Base-by-base conservation (phyloP, 2,329 filamentous ascomycete genomes). In the Calonectria pauciramosa region DNA sequence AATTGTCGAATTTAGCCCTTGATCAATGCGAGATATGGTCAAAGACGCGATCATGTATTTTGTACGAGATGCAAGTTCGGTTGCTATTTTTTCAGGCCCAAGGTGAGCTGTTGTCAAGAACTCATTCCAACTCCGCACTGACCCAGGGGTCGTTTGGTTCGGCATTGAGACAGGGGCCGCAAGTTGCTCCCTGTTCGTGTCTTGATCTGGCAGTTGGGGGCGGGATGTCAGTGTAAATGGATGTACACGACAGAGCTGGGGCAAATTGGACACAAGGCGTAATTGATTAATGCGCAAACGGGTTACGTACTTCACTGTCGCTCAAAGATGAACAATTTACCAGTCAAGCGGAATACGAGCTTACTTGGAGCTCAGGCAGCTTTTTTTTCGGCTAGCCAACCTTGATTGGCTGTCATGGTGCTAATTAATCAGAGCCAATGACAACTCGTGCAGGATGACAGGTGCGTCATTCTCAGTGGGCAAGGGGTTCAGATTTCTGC, bases 321-420 rank as follows among this genome's bases (percentile, higher is more conserved):
- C 23, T 63, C 56, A 23, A 63, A 63, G n/a, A 63, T 63, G 36
- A 63, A 63, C 38, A 44, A 63, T 63, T 63, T 63, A n/a, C 56
- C 56, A 63, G 36, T 26, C 38, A 26, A 36, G 34, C 36, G 23
- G 34, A 63, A 63, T 63, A 63, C 56, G 56, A 63, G 56, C 36
- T 63, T 63, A 41, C 51, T 41, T 63, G 38, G 36, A 26, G 34
- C 56, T 41, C 32, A 36, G 26, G 4, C 56, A 41, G 13, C 38
- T 14, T 34, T 41, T 41, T 41, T 41, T 60, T 26, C 10, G 56
- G 56, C 56, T 26, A 18, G 56, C 23, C 56, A 63, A 63, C 23
- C 34, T 41, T 63, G 56, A 63, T 63, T 63, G 34, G 56, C 34
- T 26, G 34, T 23, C 56, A 63, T 20, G 56, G n/a, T 28, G 23